Percentiles rank a stretch among this genome's conserved stretches.
Conservation (phyloP, 2,329 filamentous ascomycete genomes). For the Onygena corvina region DNA sequence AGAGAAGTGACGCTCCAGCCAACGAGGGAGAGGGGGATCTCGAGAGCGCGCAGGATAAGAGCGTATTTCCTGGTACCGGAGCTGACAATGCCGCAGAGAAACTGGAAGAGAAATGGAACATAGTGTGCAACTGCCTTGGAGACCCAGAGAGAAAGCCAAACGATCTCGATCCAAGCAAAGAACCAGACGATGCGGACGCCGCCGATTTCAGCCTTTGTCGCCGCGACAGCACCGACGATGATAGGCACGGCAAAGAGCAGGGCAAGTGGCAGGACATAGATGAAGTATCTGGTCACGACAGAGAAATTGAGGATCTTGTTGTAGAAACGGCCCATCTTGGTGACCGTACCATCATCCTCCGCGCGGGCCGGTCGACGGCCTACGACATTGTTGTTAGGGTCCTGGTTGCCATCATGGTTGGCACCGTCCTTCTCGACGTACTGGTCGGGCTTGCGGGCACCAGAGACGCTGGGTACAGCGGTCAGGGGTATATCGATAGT, state of each 20-base stretch:
- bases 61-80: conserved; percentile 54
- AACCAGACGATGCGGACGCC: conserved; percentile 48
- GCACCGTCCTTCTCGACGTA: conserved; percentile 25
- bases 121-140: conserved; percentile 49
- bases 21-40: conserved; percentile 50
- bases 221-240: conserved; percentile 46
- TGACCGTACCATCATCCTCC: conserved; percentile 45
- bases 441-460: conserved; percentile 31
- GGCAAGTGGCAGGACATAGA: conserved; percentile 50
- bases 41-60: conserved; percentile 45
- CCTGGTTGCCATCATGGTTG: conserved; percentile 9
- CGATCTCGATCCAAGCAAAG: conserved; percentile 53
- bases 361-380: conserved; percentile 29
- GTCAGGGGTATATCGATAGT: conserved; percentile 52
- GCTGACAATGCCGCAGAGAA: conserved; percentile 51
- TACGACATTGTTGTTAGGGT: conserved; percentile 17
- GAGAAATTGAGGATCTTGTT: conserved; percentile 50
- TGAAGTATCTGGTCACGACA: conserved; percentile 50
- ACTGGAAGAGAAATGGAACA: conserved; percentile 48
- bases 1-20: conserved; percentile 49
- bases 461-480: conserved; percentile 40
- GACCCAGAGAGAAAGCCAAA: conserved; percentile 53
- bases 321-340: conserved; percentile 49
- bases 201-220: conserved; percentile 39
- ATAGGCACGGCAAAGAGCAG: conserved; percentile 51